Conservation (phyloP, 176 grass and related monocot species). For the Oryza officinalis region DNA sequence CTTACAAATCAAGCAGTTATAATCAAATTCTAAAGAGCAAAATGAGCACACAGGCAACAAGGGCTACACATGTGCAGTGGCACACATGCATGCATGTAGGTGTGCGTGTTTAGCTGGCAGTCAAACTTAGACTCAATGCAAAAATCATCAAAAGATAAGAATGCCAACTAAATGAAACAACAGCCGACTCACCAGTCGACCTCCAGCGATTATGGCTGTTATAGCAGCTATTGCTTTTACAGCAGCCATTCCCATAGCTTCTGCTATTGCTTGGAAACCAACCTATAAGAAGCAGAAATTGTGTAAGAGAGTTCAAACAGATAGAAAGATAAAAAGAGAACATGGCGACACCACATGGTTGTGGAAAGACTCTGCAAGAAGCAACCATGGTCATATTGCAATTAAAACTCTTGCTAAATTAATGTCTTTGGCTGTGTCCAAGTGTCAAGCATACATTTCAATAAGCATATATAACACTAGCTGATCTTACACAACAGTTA, state of each 20-base stretch:
- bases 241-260: constrained; percentile 97
- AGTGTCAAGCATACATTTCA: neutral
- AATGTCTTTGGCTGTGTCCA: neutral
- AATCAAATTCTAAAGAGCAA: constrained; percentile 16
- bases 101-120: constrained; percentile 9
- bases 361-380: neutral
- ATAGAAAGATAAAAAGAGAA: neutral
- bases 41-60: neutral
- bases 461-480: neutral
- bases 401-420: neutral
- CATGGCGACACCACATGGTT: neutral
- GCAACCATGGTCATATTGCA: neutral
- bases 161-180: constrained; percentile 22
- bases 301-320: neutral
- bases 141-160: constrained; percentile 3
- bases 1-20: constrained; percentile 4
- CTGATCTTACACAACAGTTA: neutral
- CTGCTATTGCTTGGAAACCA: constrained; percentile 98
- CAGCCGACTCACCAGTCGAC: constrained; percentile 75
- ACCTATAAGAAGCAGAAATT: constrained; percentile 53
- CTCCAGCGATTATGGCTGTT: constrained; percentile 94
- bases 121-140: neutral
- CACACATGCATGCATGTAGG: neutral
- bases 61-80: neutral
- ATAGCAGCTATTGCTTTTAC: constrained; percentile 97